Base-by-base conservation (phyloP, 768 basidiomycete species). In the Kwoniella newhampshirensis region DNA sequence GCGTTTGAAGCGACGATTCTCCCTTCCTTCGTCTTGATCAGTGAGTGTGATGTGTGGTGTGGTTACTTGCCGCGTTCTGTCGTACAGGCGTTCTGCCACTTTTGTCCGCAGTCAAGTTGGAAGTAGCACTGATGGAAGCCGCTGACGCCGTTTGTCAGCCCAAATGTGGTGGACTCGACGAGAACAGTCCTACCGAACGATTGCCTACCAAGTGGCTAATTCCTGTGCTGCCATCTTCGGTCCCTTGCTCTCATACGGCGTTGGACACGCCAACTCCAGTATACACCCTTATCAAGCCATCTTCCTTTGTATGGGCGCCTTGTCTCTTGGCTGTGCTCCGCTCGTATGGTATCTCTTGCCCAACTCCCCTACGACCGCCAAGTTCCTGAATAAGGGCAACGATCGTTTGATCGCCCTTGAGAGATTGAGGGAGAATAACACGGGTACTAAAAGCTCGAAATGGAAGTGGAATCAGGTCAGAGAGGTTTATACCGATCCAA, bases 1-100 rank as follows among this genome's bases (percentile, higher is more conserved):
- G 59, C 53, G 13, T 80, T 81, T 54, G 81, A 81, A 52, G 80
- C 61, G 32, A 63, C 56, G 45, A 57, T 48, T 23, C 23, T 42
- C 26, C 57, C 61, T 42, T 58, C 51, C 42, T 56, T 53, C 52
- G 54, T 41, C 7, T 41, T 41, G 40, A 41, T 41, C 40, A 32
- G 32, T 32, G 13, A 32, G 32, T 32, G 32, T 13, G 13, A 6
- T 6, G 32, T 13, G 13, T 6, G 32, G 7, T 32, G 32, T 6
- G 32, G 6, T 32, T 32, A 32, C 32, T 32, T 32, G 32, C 13
- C 32, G 32, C n/a, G n/a, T n/a, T n/a, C n/a, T n/a, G n/a, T n/a
- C n/a, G n/a, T n/a, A n/a, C n/a, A n/a, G n/a, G n/a, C n/a, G n/a
- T n/a, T n/a, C n/a, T n/a, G n/a, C n/a, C n/a, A n/a, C n/a, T n/a